Conservation (phyloP, 129 eudicot species). For the Tagetes patula region DNA sequence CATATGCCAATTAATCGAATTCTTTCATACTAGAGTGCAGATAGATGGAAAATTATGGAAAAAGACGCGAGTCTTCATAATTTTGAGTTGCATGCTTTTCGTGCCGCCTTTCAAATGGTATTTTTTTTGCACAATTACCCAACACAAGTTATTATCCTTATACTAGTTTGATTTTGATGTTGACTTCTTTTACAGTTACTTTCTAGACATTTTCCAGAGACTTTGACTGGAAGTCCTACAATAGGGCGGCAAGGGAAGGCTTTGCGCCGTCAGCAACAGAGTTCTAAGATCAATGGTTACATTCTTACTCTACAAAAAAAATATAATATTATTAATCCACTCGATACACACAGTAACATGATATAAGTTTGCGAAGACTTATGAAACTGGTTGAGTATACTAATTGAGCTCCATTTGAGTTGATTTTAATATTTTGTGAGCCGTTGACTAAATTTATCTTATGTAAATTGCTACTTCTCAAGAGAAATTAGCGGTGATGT, state of each 20-base stretch:
- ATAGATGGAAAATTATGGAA: constrained; percentile 69
- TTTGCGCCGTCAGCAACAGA: constrained; percentile 66
- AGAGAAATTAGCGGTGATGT: neutral
- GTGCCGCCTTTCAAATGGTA: constrained; percentile 97
- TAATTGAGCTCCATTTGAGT: neutral
- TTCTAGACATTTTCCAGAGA: constrained; percentile 56
- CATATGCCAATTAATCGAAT: neutral
- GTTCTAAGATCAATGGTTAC: constrained; percentile 22
- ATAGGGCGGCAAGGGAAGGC: constrained; percentile 94
- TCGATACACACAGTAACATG: neutral
- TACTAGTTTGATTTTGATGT: constrained; percentile 7
- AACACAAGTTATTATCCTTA: neutral
- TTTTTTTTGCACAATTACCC: neutral
- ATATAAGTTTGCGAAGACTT: neutral
- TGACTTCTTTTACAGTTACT: constrained; percentile 51
- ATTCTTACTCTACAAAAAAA: neutral
- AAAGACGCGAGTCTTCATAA: constrained; percentile 67
- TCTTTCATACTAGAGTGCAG: constrained; percentile 67
- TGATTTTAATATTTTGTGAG: no score
- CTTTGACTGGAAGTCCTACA: constrained; percentile 52
- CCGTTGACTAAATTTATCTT: neutral
- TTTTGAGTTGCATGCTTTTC: constrained; percentile 92
- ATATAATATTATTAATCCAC: neutral
- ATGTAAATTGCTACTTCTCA: neutral
- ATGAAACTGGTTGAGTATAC: neutral